A percentile compares a stretch with the other conserved stretches of the same genome.
Evolutionary conservation across 2,329 filamentous ascomycete species (phyloP).

Genomic region (Claviceps paspali): DNA sequence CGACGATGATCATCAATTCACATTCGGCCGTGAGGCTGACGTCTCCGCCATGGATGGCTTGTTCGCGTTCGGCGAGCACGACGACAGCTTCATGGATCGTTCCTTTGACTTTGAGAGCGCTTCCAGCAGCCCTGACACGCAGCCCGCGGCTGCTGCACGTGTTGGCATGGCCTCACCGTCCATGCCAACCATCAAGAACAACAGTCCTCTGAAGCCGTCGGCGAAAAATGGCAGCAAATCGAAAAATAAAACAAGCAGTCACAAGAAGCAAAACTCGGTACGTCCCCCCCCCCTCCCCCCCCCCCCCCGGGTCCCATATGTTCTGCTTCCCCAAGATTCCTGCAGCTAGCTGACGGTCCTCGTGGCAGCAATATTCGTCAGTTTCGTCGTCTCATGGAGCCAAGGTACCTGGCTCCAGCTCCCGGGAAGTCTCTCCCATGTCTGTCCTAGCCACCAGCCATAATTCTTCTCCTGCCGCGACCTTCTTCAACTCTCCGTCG

Average conservation of each 20-base stretch:
- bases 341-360: conserved; percentile 13
- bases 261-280: conserved; percentile 29
- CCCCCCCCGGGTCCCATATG: neutral
- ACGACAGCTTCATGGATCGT: conserved; percentile 30
- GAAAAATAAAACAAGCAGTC: conserved; percentile 11
- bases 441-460: conserved; percentile 36
- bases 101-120: conserved; percentile 44
- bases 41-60: conserved; percentile 15
- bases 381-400: conserved; percentile 32
- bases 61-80: conserved; percentile 18
- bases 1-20: conserved; percentile 23
- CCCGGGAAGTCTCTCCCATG: conserved; percentile 40
- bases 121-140: conserved; percentile 37
- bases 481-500: conserved; percentile 32
- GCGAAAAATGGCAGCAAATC: conserved; percentile 8
- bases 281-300: conserved; percentile 8
- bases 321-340: neutral
- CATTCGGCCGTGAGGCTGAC: conserved; percentile 16
- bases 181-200: conserved; percentile 25
- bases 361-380: conserved; percentile 33
- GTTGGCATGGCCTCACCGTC: conserved; percentile 26
- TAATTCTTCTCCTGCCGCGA: conserved; percentile 31
- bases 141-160: conserved; percentile 10
- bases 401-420: conserved; percentile 29
- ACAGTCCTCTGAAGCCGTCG: conserved; percentile 14